phyloP scores from a whole-genome alignment of 2,329 filamentous ascomycete genomes.

The Cordyceps cicadae region DNA sequence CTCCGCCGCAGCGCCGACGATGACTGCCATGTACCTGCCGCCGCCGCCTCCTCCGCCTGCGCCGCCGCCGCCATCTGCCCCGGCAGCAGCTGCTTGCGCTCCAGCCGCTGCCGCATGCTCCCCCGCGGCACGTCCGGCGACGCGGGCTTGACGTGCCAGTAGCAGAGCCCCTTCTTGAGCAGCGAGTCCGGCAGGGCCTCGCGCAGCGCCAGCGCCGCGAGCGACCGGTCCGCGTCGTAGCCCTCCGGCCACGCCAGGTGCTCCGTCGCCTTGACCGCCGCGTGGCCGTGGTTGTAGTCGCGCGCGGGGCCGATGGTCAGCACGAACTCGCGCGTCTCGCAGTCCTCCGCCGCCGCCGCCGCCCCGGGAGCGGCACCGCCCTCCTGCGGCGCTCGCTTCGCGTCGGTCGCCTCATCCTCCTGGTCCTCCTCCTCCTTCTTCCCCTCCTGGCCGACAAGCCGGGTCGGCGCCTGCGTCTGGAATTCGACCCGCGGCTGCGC shows the following conservation, averaged over 20 bases:
- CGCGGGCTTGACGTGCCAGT: constrained; percentile 31
- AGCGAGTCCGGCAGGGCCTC: constrained; percentile 32
- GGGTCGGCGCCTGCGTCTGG: neutral
- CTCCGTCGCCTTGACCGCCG: constrained; percentile 25
- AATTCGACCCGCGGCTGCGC: neutral
- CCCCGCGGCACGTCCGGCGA: neutral
- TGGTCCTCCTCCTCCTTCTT: no score
- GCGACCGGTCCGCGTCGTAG: constrained; percentile 24
- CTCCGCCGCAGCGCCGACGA: neutral
- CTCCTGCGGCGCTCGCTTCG: neutral
- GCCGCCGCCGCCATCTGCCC: constrained; percentile 1
- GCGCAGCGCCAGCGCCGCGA: constrained; percentile 29
- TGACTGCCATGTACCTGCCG: neutral
- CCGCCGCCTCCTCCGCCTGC: neutral
- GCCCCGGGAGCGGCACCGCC: neutral
- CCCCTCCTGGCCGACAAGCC: neutral
- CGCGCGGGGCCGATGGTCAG: constrained; percentile 32
- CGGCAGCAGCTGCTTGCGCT: constrained; percentile 13
- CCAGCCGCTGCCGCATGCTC: constrained; percentile 15
- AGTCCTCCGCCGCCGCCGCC: neutral
- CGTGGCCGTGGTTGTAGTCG: constrained; percentile 31
- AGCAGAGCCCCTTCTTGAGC: constrained; percentile 30
- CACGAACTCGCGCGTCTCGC: constrained; percentile 28
- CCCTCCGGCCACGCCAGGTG: constrained; percentile 34
- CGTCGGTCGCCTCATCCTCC: no score